A percentile compares a stretch with the other conserved stretches of the same genome.
phyloP scores from a whole-genome alignment of 2,329 filamentous ascomycete genomes.

The Pezicula radicicola region DNA sequence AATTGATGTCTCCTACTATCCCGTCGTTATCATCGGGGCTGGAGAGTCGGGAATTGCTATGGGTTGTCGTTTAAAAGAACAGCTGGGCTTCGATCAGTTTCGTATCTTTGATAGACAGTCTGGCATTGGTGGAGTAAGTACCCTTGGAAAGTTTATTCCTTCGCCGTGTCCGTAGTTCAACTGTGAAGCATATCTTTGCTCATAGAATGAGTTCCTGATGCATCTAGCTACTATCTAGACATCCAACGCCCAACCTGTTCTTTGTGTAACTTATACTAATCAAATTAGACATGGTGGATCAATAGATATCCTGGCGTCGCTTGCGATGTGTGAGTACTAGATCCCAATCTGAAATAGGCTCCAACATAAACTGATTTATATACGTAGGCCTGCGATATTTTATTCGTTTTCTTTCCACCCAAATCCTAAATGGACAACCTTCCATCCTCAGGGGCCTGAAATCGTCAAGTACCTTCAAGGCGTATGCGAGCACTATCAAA shows the following conservation, averaged over 20 bases:
- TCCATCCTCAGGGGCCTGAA: slow-evolving; percentile 45
- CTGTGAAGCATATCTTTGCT: not conserved
- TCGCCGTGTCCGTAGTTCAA: too few species aligned
- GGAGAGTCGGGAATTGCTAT: slow-evolving; percentile 58
- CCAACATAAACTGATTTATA: slow-evolving; percentile 6
- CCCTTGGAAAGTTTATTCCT: not conserved
- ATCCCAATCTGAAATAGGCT: not conserved
- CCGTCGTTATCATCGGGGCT: slow-evolving; percentile 52
- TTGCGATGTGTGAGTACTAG: slow-evolving; percentile 43
- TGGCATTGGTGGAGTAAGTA: slow-evolving; percentile 44
- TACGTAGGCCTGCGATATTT: slow-evolving; percentile 46
- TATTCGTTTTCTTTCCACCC: slow-evolving; percentile 55
- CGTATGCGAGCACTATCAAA: slow-evolving; percentile 48
- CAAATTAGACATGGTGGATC: slow-evolving; percentile 46
- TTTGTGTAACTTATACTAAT: too few species aligned
- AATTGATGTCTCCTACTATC: slow-evolving; percentile 30
- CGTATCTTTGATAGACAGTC: slow-evolving; percentile 54
- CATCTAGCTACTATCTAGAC: too few species aligned
- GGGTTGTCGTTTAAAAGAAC: slow-evolving; percentile 52
- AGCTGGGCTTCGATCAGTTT: slow-evolving; percentile 54
- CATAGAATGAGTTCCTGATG: too few species aligned
- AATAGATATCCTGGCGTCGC: slow-evolving; percentile 54
- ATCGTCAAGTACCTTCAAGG: slow-evolving; percentile 49
- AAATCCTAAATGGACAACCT: slow-evolving; percentile 47
- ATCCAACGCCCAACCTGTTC: too few species aligned